Conservation (phyloP, 495 filamentous ascomycete genomes). For the Barbatosphaeria neglecta region DNA sequence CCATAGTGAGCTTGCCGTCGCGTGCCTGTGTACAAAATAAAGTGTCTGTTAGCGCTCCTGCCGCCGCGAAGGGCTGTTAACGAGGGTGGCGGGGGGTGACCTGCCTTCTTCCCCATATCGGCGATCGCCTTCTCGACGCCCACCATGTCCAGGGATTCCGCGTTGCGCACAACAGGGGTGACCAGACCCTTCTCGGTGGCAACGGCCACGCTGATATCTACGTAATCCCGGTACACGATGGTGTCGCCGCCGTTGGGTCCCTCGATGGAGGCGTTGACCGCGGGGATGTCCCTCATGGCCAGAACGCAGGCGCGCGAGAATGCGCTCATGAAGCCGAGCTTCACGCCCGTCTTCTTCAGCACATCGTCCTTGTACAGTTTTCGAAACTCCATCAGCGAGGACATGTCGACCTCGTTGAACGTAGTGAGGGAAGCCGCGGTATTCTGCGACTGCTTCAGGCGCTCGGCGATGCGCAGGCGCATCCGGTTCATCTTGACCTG, state of each 20-base stretch:
- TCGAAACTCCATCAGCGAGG: constrained; percentile 89
- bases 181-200: constrained; percentile 96
- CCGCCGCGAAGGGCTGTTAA: no score
- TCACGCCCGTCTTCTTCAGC: constrained; percentile 90
- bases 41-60: constrained; percentile 7
- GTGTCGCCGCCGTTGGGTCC: constrained; percentile 91
- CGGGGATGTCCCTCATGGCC: constrained; percentile 87
- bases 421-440: constrained; percentile 94
- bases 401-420: constrained; percentile 99
- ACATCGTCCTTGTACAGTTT: constrained; percentile 94
- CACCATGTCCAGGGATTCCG: constrained; percentile 75
- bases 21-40: constrained; percentile 51
- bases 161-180: constrained; percentile 91
- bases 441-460: constrained; percentile 98
- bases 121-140: constrained; percentile 88
- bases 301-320: constrained; percentile 87
- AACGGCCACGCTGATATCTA: constrained; percentile 94
- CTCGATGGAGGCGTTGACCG: constrained; percentile 97
- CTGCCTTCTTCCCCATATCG: constrained; percentile 86
- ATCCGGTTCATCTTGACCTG: constrained; percentile 99
- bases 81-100: not conserved
- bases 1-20: constrained; percentile 93
- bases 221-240: constrained; percentile 95
- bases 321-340: constrained; percentile 97
- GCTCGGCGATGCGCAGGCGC: constrained; percentile 93